Conservation (phyloP, 306 rosid species). For the Quercus alba region DNA sequence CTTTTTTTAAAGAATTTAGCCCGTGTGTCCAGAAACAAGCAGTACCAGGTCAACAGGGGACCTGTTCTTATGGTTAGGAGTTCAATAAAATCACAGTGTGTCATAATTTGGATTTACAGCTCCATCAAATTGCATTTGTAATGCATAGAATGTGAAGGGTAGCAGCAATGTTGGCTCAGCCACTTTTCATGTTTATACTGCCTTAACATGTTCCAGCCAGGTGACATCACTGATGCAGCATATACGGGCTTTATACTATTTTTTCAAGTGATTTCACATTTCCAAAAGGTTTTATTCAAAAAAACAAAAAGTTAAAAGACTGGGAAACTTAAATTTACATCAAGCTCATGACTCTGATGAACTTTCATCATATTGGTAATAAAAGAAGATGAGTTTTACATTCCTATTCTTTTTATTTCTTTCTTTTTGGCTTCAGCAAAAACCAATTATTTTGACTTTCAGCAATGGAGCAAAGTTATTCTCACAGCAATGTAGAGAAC, state of each 20-base stretch:
- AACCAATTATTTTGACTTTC: neutral
- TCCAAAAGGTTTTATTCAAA: neutral
- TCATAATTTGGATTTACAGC: neutral
- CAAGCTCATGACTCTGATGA: neutral
- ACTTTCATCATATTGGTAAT: neutral
- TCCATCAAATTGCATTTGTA: neutral
- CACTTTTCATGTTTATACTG: neutral
- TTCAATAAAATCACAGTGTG: neutral
- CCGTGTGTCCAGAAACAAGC: neutral
- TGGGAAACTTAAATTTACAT: neutral
- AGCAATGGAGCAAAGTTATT: neutral
- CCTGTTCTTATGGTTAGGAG: neutral
- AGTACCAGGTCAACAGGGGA: neutral
- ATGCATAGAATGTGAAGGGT: neutral
- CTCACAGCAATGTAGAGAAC: neutral
- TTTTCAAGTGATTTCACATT: neutral
- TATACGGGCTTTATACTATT: neutral
- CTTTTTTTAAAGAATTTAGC: neutral
- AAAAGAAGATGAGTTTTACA: neutral
- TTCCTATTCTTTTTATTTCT: neutral
- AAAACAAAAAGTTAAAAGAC: neutral
- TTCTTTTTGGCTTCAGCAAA: constrained; percentile 5
- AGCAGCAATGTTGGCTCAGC: neutral
- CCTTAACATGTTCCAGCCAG: neutral
- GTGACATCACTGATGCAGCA: neutral